A percentile compares a stretch with the other conserved stretches of the same genome.
These are phyloP conservation scores for Yamadazyma kanchanaburiensis DNA, from an alignment of 1,139 yeast genomes.

Conservation along the genomic window DNA sequence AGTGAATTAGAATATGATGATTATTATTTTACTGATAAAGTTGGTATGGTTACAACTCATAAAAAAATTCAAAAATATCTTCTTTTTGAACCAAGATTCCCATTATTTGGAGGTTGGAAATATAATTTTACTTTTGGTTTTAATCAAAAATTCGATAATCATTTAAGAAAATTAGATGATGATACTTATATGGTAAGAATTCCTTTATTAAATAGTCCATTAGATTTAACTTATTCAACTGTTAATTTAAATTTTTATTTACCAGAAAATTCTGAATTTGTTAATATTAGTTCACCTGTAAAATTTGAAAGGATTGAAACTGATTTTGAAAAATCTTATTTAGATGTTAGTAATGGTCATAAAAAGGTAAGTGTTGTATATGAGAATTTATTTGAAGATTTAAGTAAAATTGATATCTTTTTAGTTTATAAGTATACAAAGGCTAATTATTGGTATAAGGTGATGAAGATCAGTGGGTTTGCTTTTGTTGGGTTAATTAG, in stretches of 20 bases:
- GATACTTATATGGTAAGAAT: conserved; percentile 62
- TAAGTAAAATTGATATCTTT: conserved; percentile 53
- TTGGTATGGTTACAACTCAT: conserved; percentile 92
- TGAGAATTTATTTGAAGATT: conserved; percentile 67
- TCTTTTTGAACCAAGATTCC: conserved; percentile 80
- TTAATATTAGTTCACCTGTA: conserved; percentile 59
- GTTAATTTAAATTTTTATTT: conserved; percentile 63
- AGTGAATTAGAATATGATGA: conserved; percentile 46
- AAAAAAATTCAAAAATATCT: conserved; percentile 46
- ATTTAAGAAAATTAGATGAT: conserved; percentile 42
- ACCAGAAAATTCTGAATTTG: conserved; percentile 81
- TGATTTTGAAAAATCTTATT: conserved; percentile 56
- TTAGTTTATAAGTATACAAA: conserved; percentile 62
- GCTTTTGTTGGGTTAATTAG: conserved; percentile 61
- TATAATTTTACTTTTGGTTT: conserved; percentile 95
- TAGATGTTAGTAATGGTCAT: conserved; percentile 79
- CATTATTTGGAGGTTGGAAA: conserved; percentile 94
- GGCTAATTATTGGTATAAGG: conserved; percentile 56
- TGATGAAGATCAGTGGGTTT: conserved; percentile 62
- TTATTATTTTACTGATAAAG: conserved; percentile 77
- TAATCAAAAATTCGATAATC: conserved; percentile 58
- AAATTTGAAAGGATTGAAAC: conserved; percentile 33
- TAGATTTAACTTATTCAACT: conserved; percentile 63
- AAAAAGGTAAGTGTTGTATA: conserved; percentile 66
- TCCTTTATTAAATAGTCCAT: conserved; percentile 73